phyloP scores from a whole-genome alignment of 1,139 yeast species.

The Suhomyces atakaporum region DNA sequence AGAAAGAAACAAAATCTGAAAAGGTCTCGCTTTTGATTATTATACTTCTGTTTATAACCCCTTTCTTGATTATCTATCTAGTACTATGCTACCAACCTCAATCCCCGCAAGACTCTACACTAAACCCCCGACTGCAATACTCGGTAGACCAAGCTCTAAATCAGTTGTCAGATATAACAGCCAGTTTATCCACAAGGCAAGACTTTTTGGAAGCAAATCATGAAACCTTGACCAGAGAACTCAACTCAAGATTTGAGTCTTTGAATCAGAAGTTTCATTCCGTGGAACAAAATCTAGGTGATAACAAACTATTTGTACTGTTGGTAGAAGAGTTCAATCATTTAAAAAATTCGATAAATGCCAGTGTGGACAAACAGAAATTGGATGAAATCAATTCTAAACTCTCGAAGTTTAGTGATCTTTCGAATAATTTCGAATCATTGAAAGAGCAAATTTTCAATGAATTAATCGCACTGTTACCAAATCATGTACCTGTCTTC shows the following conservation, averaged over 20 bases:
- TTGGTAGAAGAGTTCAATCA: conserved; percentile 15
- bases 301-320: conserved; percentile 14
- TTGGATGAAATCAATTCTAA: conserved; percentile 23
- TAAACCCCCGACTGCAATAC: too few species aligned
- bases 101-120: too few species aligned
- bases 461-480: conserved; percentile 27
- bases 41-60: too few species aligned
- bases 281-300: conserved; percentile 15
- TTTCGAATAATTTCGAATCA: conserved; percentile 23
- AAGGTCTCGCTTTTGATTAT: too few species aligned
- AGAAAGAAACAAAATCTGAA: too few species aligned
- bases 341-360: conserved; percentile 6
- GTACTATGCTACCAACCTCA: too few species aligned
- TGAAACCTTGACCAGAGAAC: conserved; percentile 17
- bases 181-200: conserved; percentile 18
- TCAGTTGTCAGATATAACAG: conserved; percentile 17
- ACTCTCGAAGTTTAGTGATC: conserved; percentile 19
- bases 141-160: conserved; percentile 1
- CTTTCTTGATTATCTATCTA: too few species aligned
- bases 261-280: conserved; percentile 20
- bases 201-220: conserved; percentile 19
- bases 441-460: conserved; percentile 25
- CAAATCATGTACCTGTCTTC: conserved; percentile 37
- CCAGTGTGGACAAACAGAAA: conserved; percentile 15
- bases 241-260: conserved; percentile 22